These are phyloP conservation scores for Metahyphopichia silvanorum DNA, from an alignment of 805 yeast genomes.

Conservation along the genomic window DNA sequence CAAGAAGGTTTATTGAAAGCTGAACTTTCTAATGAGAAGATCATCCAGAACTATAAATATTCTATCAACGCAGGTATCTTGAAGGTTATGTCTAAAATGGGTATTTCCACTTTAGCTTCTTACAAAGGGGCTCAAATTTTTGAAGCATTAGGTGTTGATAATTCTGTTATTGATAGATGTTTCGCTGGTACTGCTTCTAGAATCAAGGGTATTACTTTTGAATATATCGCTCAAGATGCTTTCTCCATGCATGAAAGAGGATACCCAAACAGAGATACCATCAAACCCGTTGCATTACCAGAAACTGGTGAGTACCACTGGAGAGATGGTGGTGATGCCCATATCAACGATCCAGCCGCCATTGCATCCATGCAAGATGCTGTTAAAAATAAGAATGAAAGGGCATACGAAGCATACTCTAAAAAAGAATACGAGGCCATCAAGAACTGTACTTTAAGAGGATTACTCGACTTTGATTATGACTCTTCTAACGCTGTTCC, in stretches of 20 bases:
- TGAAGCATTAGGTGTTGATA: conserved; percentile 94
- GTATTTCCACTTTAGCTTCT: conserved; percentile 96
- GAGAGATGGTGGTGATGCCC: conserved; percentile 98
- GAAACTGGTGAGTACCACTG: conserved; percentile 98
- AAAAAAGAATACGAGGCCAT: conserved; percentile 90
- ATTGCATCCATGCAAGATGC: conserved; percentile 96
- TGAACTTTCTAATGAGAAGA: conserved; percentile 52
- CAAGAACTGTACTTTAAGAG: conserved; percentile 89
- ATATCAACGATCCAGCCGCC: conserved; percentile 91
- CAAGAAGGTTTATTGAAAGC: conserved; percentile 66
- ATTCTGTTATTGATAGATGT: conserved; percentile 91
- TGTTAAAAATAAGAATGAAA: conserved; percentile 94
- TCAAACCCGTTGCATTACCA: conserved; percentile 72
- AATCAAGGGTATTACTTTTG: conserved; percentile 93
- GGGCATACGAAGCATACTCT: conserved; percentile 86
- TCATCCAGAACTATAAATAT: conserved; percentile 75
- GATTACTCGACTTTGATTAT: conserved; percentile 87
- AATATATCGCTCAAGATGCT: conserved; percentile 95
- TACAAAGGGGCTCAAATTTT: conserved; percentile 99
- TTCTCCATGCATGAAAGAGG: conserved; percentile 92
- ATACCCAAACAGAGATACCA: conserved; percentile 71
- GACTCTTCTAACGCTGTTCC: conserved; percentile 74
- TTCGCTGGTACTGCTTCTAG: conserved; percentile 97
- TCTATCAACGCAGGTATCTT: conserved; percentile 88
- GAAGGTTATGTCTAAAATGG: conserved; percentile 99